phyloP scores from a whole-genome alignment of 805 yeast species.

The Jamesozyma lodderae region DNA sequence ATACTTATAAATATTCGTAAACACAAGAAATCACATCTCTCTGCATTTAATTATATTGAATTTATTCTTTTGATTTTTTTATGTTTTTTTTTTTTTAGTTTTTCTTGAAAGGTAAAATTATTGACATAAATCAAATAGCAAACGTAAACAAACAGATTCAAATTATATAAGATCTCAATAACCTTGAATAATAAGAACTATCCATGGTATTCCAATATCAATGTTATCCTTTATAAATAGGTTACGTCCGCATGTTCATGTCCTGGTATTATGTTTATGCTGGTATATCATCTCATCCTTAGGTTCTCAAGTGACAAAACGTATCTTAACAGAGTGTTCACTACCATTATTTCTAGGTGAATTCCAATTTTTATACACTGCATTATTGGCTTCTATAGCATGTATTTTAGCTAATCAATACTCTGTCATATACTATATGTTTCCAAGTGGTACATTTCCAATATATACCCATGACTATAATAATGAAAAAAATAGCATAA shows the following conservation, averaged over 20 bases:
- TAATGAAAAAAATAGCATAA: conserved; percentile 4
- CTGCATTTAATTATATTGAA: no score
- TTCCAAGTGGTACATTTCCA: conserved; percentile 53
- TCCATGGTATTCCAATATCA: not conserved
- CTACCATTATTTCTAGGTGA: conserved; percentile 59
- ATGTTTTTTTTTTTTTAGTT: no score
- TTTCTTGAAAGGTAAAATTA: no score
- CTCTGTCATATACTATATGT: conserved; percentile 29
- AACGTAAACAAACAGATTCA: not conserved
- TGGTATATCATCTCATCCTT: conserved; percentile 59
- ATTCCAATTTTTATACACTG: conserved; percentile 49
- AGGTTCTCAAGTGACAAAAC: conserved; percentile 56
- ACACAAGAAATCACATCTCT: no score
- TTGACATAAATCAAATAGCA: no score
- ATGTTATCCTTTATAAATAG: not conserved
- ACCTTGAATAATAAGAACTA: not conserved
- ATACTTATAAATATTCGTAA: not conserved
- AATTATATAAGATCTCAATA: not conserved
- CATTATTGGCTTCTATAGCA: conserved; percentile 34
- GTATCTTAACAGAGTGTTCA: conserved; percentile 44
- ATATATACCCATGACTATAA: conserved; percentile 22
- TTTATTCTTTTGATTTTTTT: no score
- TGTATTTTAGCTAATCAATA: conserved; percentile 30
- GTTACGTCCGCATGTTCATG: conserved; percentile 18
- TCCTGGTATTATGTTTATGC: conserved; percentile 37